Evolutionary conservation across 1,284 basidiomycete species (phyloP), one percentile per base, ranked within the genome.

Genomic region (Caloboletus firmus): DNA sequence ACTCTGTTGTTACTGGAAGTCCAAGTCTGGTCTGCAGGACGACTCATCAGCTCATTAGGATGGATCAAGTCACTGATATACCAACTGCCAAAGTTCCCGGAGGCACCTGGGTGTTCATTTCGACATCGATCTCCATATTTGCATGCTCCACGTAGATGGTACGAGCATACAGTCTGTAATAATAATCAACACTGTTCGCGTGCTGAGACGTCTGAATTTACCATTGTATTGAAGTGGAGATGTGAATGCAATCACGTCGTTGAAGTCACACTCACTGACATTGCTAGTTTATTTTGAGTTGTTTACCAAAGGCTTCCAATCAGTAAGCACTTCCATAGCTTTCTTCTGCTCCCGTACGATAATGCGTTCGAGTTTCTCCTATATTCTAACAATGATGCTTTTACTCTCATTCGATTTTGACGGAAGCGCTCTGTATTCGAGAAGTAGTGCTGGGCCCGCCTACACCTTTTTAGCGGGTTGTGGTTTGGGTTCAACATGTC

Each of bases 71-170:
- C 12, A 18, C 12, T 42, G 32, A 37, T 57, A 52, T 59, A 69
- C 73, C 47, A 46, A 76, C 72, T 72, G 46, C 73, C 69, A 63
- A 77, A 78, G 13, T 61, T 63, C 30, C 54, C 69, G 65, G 59
- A 65, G 36, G 74, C 65, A 39, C 62, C 67, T 17, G 83, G 80
- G 64, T 91, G 89, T 57, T 89, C 85, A 62, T 88, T 84, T 59
- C 81, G 79, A 67, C 89, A 92, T 43, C 67, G 72, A 49, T 76
- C 70, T 3, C 90, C 90, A 61, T 86, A 92, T 62, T 75, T 80
- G 73, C 89, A 91, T 49, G 74, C 64, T 2, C 89, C 89, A 24
- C 82, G 81, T 46, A 88, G 68, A 63, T 79, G 91, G 67, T 75
- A 91, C 54, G 77, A 74, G 63, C 90, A 92, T 4, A 82, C 73